Conservation (phyloP, 1,284 basidiomycete species). For the Fomitopsis betulina region DNA sequence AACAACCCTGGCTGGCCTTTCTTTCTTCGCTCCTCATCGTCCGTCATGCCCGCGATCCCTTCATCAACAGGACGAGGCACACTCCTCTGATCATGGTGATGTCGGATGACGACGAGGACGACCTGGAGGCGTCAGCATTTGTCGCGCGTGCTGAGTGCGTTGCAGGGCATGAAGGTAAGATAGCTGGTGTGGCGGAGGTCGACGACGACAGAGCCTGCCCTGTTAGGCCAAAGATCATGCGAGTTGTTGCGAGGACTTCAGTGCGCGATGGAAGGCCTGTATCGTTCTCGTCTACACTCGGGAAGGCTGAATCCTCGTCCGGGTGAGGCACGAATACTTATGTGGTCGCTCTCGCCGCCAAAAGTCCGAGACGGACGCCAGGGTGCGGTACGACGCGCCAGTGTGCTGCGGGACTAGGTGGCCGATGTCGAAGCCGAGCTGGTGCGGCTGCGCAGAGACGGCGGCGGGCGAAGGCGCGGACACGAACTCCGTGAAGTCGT, state of each 20-base stretch:
- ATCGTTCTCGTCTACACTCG: slow-evolving; percentile 25
- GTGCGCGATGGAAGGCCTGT: slow-evolving; percentile 42
- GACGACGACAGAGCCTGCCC: slow-evolving; percentile 5
- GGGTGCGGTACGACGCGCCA: slow-evolving; percentile 41
- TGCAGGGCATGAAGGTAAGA: background rate
- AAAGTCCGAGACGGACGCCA: slow-evolving; percentile 48
- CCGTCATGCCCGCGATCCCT: slow-evolving; percentile 61
- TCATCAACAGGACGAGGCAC: slow-evolving; percentile 63
- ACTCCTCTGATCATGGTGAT: no score
- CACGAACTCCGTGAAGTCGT: slow-evolving; percentile 73
- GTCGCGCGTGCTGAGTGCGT: slow-evolving; percentile 17
- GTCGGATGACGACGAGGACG: slow-evolving; percentile 54
- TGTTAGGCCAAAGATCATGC: slow-evolving; percentile 48
- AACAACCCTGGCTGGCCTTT: slow-evolving; percentile 70
- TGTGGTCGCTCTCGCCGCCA: slow-evolving; percentile 20
- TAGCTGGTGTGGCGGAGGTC: background rate
- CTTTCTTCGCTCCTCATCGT: slow-evolving; percentile 57
- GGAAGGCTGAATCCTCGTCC: slow-evolving; percentile 4
- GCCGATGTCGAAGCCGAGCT: slow-evolving; percentile 14
- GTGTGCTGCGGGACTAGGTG: slow-evolving; percentile 26
- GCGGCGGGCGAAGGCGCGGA: slow-evolving; percentile 32
- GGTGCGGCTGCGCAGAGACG: slow-evolving; percentile 8
- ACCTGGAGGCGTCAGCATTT: slow-evolving; percentile 26
- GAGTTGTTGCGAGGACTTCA: slow-evolving; percentile 50
- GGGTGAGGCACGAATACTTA: slow-evolving; percentile 9